Evolutionary conservation across 108 stramenopile genomes (phyloP), one percentile per base, ranked within the genome.

Genomic region (Cyclotella atomus): DNA sequence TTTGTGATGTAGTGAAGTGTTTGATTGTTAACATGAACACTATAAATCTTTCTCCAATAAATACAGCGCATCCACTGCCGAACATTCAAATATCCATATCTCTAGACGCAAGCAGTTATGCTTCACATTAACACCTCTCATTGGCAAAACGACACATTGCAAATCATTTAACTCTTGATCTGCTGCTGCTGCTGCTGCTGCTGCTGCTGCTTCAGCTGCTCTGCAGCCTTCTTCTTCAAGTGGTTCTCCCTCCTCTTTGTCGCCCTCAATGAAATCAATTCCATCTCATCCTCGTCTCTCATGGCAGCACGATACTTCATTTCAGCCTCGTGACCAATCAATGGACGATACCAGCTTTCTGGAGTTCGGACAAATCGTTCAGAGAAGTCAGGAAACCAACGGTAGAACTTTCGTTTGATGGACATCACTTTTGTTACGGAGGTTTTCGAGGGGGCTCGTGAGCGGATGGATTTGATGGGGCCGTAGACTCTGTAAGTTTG

Each of bases 401-500:
- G 5, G 16, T 56, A 30, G 29, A 56, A 56, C 55, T 56, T 56
- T 7, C 55, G 25, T 16, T 56, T 56, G 55, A 56, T 56, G 16
- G 55, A 56, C 47, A 49, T n/a, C 16, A 49, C 17, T 49, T 49
- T 49, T 4, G n/a, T 19, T 49, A 19, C 17, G 4, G 9, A 17
- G n/a, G 9, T n/a, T 19, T 56, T 25, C 7, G 9, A 7, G 2
- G 23, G 23, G 55, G 5, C 28, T 5, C 55, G 55, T 5, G 2
- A 28, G 10, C 55, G 55, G 16, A 56, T 56, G 29, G 25, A 28
- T 27, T 56, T 56, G 6, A 56, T 28, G 10, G 55, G 55, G 25
- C 55, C 55, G 16, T 56, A 56, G 8, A 56, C 55, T 27, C 55
- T n/a, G n/a, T n/a, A n/a, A n/a, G n/a, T n/a, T n/a, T n/a, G n/a